These are phyloP conservation scores for Pseudonectria foliicola DNA, from an alignment of 2,329 filamentous ascomycete genomes.

Conservation along the genomic window DNA sequence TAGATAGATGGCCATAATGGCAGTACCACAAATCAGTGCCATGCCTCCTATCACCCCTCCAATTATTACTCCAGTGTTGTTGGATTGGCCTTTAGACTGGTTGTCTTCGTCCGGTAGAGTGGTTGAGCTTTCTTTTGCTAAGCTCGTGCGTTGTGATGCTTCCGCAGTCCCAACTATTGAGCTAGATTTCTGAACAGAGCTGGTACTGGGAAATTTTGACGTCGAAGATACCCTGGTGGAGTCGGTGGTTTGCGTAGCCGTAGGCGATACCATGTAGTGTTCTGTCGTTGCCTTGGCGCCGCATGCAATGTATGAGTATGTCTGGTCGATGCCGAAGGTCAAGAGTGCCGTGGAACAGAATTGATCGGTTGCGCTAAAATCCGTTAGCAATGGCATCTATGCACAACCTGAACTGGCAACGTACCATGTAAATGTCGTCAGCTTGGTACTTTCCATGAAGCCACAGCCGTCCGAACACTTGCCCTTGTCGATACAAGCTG, in stretches of 20 bases:
- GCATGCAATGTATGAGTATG: slow-evolving; percentile 30
- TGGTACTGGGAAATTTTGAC: too few relatives aligned
- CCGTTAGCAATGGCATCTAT: too few relatives aligned
- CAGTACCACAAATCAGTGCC: slow-evolving; percentile 25
- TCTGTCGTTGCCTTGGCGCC: slow-evolving; percentile 19
- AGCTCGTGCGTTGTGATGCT: background rate
- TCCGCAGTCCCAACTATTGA: too few relatives aligned
- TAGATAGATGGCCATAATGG: slow-evolving; percentile 3
- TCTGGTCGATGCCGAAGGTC: slow-evolving; percentile 23
- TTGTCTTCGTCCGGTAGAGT: background rate
- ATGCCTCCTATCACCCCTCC: slow-evolving; percentile 29
- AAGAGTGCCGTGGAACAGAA: slow-evolving; percentile 28
- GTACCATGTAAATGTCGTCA: slow-evolving; percentile 32
- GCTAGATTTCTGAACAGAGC: too few relatives aligned
- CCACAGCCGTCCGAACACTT: slow-evolving; percentile 29
- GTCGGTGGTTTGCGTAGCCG: slow-evolving; percentile 1
- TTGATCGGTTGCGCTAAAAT: too few relatives aligned
- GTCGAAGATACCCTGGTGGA: slow-evolving; percentile 1
- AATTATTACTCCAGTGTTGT: slow-evolving; percentile 25
- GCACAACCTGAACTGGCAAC: too few relatives aligned
- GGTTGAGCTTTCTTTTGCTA: slow-evolving; percentile 2
- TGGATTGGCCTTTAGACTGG: slow-evolving; percentile 3
- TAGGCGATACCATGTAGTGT: slow-evolving; percentile 15
- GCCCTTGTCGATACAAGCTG: slow-evolving; percentile 27
- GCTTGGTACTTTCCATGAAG: slow-evolving; percentile 5